A percentile compares a stretch with the other conserved stretches of the same genome.
Evolutionary conservation across 2,329 filamentous ascomycete genomes (phyloP).

Genomic region (Stylonectria norvegica): DNA sequence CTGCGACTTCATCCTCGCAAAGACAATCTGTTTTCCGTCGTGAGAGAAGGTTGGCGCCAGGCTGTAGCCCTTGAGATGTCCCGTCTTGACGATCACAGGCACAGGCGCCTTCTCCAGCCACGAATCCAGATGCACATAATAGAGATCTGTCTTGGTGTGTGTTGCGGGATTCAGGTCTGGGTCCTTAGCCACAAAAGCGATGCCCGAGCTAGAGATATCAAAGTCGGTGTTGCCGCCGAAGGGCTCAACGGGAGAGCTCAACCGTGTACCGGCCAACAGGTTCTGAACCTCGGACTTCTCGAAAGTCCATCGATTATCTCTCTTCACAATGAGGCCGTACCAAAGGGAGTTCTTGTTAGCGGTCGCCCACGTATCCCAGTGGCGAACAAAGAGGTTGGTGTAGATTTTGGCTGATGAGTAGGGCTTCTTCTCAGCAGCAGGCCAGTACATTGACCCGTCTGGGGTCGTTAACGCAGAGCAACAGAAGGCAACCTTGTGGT

Average conservation of each 20-base stretch:
- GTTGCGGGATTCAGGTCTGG: constrained; percentile 67
- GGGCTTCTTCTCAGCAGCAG: constrained; percentile 56
- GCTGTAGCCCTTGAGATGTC: constrained; percentile 60
- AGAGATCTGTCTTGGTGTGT: constrained; percentile 79
- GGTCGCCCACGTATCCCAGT: constrained; percentile 77
- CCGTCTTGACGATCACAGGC: constrained; percentile 52
- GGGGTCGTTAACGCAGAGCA: constrained; percentile 64
- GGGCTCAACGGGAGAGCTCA: constrained; percentile 68
- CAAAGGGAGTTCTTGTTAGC: constrained; percentile 70
- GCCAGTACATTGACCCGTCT: constrained; percentile 66
- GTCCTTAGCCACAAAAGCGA: constrained; percentile 74
- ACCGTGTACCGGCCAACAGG: constrained; percentile 55
- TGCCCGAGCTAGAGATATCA: constrained; percentile 62
- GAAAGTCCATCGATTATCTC: constrained; percentile 40
- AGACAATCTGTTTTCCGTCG: constrained; percentile 67
- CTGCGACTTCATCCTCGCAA: constrained; percentile 71
- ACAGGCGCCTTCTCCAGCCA: constrained; percentile 54
- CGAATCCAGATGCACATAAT: constrained; percentile 62
- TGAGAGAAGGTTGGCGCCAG: constrained; percentile 69
- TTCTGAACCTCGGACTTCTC: constrained; percentile 53
- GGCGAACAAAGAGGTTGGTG: constrained; percentile 70
- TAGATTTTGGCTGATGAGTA: constrained; percentile 68
- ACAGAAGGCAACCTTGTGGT: constrained; percentile 51
- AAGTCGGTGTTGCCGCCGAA: constrained; percentile 82
- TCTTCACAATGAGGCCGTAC: constrained; percentile 59